Conservation (phyloP, 2,329 filamentous ascomycete genomes). For the Botryotinia narcissicola region DNA sequence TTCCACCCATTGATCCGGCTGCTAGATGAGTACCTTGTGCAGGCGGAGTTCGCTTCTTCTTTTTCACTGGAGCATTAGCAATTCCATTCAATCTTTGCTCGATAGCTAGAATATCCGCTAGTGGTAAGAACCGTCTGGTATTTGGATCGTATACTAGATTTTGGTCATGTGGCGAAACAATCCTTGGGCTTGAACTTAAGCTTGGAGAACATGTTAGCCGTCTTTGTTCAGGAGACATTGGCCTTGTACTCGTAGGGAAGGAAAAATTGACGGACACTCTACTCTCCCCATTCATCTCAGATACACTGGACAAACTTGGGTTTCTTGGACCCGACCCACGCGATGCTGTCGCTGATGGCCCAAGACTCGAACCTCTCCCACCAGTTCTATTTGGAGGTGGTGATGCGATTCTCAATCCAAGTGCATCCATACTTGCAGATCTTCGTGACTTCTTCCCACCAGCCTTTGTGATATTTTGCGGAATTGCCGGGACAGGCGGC, state of each 20-base stretch:
- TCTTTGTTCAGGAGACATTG: constrained; percentile 34
- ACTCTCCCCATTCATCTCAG: constrained; percentile 43
- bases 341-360: constrained; percentile 26
- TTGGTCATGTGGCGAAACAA: constrained; percentile 40
- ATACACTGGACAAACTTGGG: constrained; percentile 37
- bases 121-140: constrained; percentile 60
- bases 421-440: constrained; percentile 43
- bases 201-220: constrained; percentile 37
- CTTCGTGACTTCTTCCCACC: constrained; percentile 33
- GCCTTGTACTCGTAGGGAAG: constrained; percentile 45
- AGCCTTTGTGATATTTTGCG: constrained; percentile 46
- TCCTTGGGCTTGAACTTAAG: constrained; percentile 34
- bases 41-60: constrained; percentile 39
- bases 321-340: constrained; percentile 31
- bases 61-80: constrained; percentile 43
- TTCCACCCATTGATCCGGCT: constrained; percentile 53
- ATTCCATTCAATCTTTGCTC: constrained; percentile 41
- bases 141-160: constrained; percentile 63
- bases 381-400: constrained; percentile 33
- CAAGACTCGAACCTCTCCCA: constrained; percentile 37
- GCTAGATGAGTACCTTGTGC: constrained; percentile 43
- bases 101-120: constrained; percentile 44
- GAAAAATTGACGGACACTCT: constrained; percentile 53
- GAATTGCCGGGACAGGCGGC: constrained; percentile 76
- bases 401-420: constrained; percentile 35